phyloP scores from a whole-genome alignment of 2,329 filamentous ascomycete genomes.

The Trichoderma citrinoviride region DNA sequence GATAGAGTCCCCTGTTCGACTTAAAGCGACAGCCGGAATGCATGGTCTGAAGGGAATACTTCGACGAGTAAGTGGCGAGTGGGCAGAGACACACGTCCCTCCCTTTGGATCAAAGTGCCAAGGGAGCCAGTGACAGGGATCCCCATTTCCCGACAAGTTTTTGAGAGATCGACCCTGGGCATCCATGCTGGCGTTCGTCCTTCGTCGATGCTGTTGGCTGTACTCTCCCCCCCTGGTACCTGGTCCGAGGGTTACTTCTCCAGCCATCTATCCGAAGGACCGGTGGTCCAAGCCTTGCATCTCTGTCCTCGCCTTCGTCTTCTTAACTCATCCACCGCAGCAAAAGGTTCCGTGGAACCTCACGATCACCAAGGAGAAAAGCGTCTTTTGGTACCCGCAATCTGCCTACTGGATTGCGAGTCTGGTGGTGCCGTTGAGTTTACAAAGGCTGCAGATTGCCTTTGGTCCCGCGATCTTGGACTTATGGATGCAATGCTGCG shows the following conservation, averaged over 20 bases:
- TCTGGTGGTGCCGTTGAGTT: neutral
- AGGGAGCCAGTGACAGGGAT: constrained; percentile 1
- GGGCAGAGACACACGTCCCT: neutral
- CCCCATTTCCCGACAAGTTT: neutral
- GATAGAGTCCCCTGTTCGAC: neutral
- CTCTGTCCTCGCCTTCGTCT: neutral
- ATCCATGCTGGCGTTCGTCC: neutral
- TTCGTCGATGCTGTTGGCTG: neutral
- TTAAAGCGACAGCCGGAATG: constrained; percentile 8
- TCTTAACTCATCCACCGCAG: constrained; percentile 1
- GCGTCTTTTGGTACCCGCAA: neutral
- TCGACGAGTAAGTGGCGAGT: neutral
- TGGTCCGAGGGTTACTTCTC: neutral
- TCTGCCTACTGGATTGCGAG: constrained; percentile 6
- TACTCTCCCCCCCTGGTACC: neutral
- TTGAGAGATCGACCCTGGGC: neutral
- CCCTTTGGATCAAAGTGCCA: neutral
- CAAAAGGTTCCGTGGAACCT: neutral
- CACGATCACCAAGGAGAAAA: neutral
- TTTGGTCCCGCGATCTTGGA: neutral
- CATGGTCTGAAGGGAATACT: neutral
- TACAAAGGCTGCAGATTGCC: neutral
- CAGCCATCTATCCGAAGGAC: constrained; percentile 9
- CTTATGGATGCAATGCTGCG: constrained; percentile 15
- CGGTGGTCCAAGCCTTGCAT: neutral